Conservation (phyloP, 2,329 filamentous ascomycete species). For the Pseudofabraea citricarpa region DNA sequence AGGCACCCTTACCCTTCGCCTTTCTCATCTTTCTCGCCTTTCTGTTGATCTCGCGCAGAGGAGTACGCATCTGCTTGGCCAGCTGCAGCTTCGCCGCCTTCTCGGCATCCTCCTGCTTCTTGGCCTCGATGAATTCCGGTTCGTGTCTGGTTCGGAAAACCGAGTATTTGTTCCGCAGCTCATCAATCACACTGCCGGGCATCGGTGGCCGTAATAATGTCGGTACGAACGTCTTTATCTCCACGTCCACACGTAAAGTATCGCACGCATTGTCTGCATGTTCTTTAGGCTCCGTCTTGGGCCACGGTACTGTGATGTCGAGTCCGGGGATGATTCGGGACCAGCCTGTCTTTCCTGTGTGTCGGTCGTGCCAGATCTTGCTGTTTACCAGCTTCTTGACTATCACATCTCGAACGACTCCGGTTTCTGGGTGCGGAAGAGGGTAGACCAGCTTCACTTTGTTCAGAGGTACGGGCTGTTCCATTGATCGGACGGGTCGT, state of each 20-base stretch:
- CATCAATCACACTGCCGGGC: slow-evolving; percentile 73
- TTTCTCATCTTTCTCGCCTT: slow-evolving; percentile 21
- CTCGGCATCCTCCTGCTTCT: slow-evolving; percentile 53
- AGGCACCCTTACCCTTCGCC: slow-evolving; percentile 24
- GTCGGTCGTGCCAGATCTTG: slow-evolving; percentile 44
- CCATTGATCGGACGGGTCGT: slow-evolving; percentile 39
- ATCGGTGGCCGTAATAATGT: slow-evolving; percentile 73
- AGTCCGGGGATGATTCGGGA: slow-evolving; percentile 63
- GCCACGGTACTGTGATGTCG: slow-evolving; percentile 74
- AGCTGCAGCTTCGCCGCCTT: slow-evolving; percentile 28
- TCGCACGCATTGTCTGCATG: slow-evolving; percentile 56
- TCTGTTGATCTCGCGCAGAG: slow-evolving; percentile 25
- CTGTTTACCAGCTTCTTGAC: slow-evolving; percentile 64
- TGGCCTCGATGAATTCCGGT: slow-evolving; percentile 62
- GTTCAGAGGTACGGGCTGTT: slow-evolving; percentile 59
- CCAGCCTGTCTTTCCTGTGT: slow-evolving; percentile 43
- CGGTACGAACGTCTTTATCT: slow-evolving; percentile 72
- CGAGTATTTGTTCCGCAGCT: slow-evolving; percentile 79
- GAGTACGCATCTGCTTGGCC: slow-evolving; percentile 24
- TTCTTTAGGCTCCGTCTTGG: slow-evolving; percentile 46
- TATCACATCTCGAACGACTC: slow-evolving; percentile 66
- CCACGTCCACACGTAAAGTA: slow-evolving; percentile 71
- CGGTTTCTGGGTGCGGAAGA: slow-evolving; percentile 61
- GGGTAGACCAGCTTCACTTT: slow-evolving; percentile 79
- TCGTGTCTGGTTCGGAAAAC: slow-evolving; percentile 79